Conservation (phyloP, 164 flowering plant species). For the Hamamelis virginiana region DNA sequence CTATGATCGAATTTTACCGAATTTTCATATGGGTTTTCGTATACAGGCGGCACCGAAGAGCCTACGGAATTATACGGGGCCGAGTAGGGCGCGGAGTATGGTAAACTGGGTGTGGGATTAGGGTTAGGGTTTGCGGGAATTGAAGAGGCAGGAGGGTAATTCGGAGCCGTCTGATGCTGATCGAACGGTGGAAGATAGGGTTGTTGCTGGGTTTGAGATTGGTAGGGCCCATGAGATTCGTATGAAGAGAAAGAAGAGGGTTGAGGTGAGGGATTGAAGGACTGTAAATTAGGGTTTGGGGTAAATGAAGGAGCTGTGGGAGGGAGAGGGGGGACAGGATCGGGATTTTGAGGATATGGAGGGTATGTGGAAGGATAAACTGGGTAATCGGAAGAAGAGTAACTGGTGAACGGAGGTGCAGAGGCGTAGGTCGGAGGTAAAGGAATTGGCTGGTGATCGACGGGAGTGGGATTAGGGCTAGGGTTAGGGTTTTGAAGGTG, state of each 20-base stretch:
- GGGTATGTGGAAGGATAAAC: constrained; percentile 31
- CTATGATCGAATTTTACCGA: constrained; percentile 33
- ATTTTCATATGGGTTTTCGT: constrained; percentile 44
- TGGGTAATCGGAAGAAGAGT: constrained; percentile 46
- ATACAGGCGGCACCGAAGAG: constrained; percentile 28
- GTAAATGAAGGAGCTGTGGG: constrained; percentile 40
- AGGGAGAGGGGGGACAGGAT: constrained; percentile 36
- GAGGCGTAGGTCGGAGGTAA: constrained; percentile 50
- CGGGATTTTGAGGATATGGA: constrained; percentile 42
- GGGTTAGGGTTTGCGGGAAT: constrained; percentile 25
- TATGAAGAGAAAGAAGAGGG: constrained; percentile 32
- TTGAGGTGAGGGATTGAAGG: constrained; percentile 28
- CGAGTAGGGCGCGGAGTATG: constrained; percentile 25
- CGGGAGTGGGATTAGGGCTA: constrained; percentile 13
- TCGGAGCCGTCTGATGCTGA: constrained; percentile 43
- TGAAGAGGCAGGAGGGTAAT: constrained; percentile 25
- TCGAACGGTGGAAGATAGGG: constrained; percentile 49
- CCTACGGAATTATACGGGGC: constrained; percentile 22
- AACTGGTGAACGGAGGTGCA: constrained; percentile 64
- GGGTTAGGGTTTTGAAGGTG: constrained; percentile 33
- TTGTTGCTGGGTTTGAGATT: constrained; percentile 21
- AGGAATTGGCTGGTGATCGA: constrained; percentile 18
- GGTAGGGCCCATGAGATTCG: constrained; percentile 38
- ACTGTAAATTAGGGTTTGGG: constrained; percentile 26
- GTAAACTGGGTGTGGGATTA: constrained; percentile 23